Evolutionary conservation across 2,329 filamentous ascomycete genomes (phyloP), one percentile per base, ranked within the genome.

Genomic region (Colletotrichum nymphaeae): DNA sequence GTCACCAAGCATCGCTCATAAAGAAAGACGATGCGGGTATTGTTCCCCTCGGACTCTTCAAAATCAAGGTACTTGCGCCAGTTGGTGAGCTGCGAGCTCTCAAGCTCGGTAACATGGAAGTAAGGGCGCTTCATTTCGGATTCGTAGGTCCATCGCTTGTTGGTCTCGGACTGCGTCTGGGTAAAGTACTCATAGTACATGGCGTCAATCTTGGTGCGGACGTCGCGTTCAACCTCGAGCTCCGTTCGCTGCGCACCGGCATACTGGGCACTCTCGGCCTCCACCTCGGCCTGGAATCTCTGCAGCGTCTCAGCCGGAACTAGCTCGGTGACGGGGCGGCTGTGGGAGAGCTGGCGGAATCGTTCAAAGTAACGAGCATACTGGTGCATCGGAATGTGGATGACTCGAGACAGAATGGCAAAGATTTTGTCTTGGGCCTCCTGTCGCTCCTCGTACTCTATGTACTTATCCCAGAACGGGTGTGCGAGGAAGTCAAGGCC

Each of bases 401-500:
- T 93, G 69, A 98, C 89, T 67, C 95, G 94, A 74, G 89, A 88
- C 65, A 98, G 88, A 69, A 99, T 94, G 53, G 90, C 91, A 78
- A 97, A 97, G 67, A 98, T 94, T 78, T 92, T 94, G 75, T 97
- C 94, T 16, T 93, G 90, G 0, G 93, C 91, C 79, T 98, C 95
- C 74, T 96, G 88, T 1, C 95, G 93, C 81, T 98, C 95, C 81
- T 98, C 97, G 79, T 97, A 98, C 81, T 98, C 97, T 76, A 99
- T 91, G 80, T 98, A 99, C 84, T 98, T 98, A 83, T 99, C 97
- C 97, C 97, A 99, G 85, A 99, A 98, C 1, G 95, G 95, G 81
- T 98, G 95, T 2, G 95, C 93, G 35, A 98, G 88, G 80, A 98
- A 99, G 83, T 99, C 97, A 22, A 98, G 89, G 19, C 97, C 97